Percentiles rank a stretch among this genome's conserved stretches.
phyloP scores from a whole-genome alignment of 2,329 filamentous ascomycete genomes.

The Chaetomium strumarium region DNA sequence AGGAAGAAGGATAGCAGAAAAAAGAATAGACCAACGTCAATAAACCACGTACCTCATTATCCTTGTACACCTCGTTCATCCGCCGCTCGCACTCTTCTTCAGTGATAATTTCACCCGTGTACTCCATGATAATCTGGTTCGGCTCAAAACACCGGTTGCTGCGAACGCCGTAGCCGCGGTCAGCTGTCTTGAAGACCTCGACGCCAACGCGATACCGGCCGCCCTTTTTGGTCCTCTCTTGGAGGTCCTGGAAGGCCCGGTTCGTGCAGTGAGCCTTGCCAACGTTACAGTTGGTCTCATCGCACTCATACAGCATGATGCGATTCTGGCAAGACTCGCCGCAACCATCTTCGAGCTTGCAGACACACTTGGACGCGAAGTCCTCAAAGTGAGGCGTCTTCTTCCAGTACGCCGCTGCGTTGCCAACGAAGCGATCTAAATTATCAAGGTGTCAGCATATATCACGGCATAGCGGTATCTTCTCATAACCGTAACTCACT shows the following conservation, averaged over 20 bases:
- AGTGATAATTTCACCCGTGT: constrained; percentile 95
- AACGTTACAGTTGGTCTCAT: constrained; percentile 79
- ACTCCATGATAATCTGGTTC: constrained; percentile 96
- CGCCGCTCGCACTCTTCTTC: constrained; percentile 87
- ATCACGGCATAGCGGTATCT: background rate
- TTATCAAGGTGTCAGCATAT: constrained; percentile 33
- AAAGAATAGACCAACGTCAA: no score
- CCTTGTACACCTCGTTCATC: constrained; percentile 89
- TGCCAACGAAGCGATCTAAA: constrained; percentile 81
- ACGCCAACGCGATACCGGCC: constrained; percentile 89
- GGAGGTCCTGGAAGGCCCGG: constrained; percentile 77
- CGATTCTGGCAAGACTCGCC: constrained; percentile 88
- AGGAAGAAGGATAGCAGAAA: no score
- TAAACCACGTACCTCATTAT: constrained; percentile 67
- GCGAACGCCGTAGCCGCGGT: constrained; percentile 86
- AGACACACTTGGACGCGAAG: constrained; percentile 72
- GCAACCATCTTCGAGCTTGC: constrained; percentile 71
- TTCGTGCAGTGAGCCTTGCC: constrained; percentile 73
- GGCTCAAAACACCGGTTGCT: constrained; percentile 82
- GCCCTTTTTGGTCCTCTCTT: constrained; percentile 66
- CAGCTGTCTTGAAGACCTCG: constrained; percentile 84
- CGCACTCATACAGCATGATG: constrained; percentile 96
- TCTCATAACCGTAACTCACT: constrained; percentile 53
- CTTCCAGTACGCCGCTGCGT: constrained; percentile 75
- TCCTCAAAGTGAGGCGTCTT: constrained; percentile 69